Base-by-base conservation (phyloP, 2,329 filamentous ascomycete species). In the Cladophialophora exuberans region DNA sequence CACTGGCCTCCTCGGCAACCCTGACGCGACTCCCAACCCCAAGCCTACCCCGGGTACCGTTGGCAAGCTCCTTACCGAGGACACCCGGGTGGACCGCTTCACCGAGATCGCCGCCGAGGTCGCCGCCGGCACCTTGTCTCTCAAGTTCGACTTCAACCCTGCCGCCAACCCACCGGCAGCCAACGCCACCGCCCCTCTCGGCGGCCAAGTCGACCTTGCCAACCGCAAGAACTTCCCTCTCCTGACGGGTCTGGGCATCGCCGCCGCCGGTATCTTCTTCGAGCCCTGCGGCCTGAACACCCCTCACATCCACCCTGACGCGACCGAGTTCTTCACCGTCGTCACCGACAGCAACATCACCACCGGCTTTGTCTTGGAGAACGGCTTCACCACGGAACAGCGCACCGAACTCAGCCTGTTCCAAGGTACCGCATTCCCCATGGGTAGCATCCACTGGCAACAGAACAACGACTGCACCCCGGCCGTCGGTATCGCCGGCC, bases 281-380 rank as follows among this genome's bases (percentile, higher is more conserved):
- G 15, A 59, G 11, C 68, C 75, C 31, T 77, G 76, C 60, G 74
- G 76, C 38, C 73, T 79, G 61, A 77, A 78, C 65, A 76, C 73
- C 0, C 74, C 75, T 0, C 76, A 79, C 65, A 72, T 76, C 4
- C 77, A 79, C 63, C 76, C 76, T 0, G 72, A 76, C 28, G 76
- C 75, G 6, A 74, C 71, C n/a, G 76, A 79, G 58, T 76, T 76
- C 62, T 69, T 78, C 26, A 77, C 74, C 30, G 65, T 78, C 17
- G 72, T 74, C 48, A 66, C 72, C 20, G 75, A 74, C 57, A 60
- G 52, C 43, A 58, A 66, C 26, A 62, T 79, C 26, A 61, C 72
- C 26, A 73, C 74, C 26, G 76, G 76, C 39, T 76, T 75, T 65
- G 73, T 79, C 36, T 70, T 76, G 9, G 76, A 79, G 56, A 78